Evolutionary conservation across 1,139 yeast species (phyloP), one percentile per base, ranked within the genome.

Genomic region (Wickerhamomyces sp.): DNA sequence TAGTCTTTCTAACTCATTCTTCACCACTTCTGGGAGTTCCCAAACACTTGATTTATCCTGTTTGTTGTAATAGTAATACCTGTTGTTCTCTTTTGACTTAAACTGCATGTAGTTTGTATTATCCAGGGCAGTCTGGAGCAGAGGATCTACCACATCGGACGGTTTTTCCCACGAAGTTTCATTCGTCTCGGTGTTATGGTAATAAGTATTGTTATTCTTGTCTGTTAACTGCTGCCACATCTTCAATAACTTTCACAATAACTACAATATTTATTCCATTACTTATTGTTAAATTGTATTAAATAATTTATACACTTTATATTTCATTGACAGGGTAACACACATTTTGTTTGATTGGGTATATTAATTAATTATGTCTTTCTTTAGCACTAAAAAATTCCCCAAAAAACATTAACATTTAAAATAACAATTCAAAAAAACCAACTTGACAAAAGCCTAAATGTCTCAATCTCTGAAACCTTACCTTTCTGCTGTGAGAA

Each of bases 401-500:
- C n/a, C n/a, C n/a, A n/a, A n/a, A n/a, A n/a, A n/a, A n/a, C n/a
- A n/a, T n/a, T n/a, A n/a, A n/a, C n/a, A n/a, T n/a, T n/a, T n/a
- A n/a, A n/a, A n/a, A n/a, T n/a, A n/a, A n/a, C n/a, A n/a, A n/a
- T n/a, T n/a, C n/a, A n/a, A n/a, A n/a, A n/a, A n/a, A n/a, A n/a
- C n/a, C n/a, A n/a, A n/a, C n/a, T n/a, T n/a, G n/a, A n/a, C n/a
- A n/a, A n/a, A n/a, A n/a, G n/a, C n/a, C n/a, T n/a, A n/a, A 17
- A 16, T 28, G 33, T 31, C 95, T 3, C 98, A 92, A 78, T 92
- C 98, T 6, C 76, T 92, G 47, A 88, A 92, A 55, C 98, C 98
- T 47, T 92, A 92, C 58, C 74, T 92, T 44, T 83, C 88, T 9
- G 97, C 97, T 2, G 98, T 92, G 22, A 82, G 98, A 61, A 78